These are phyloP conservation scores for Vitis riparia DNA, from an alignment of 164 flowering plant species.

Conservation along the genomic window DNA sequence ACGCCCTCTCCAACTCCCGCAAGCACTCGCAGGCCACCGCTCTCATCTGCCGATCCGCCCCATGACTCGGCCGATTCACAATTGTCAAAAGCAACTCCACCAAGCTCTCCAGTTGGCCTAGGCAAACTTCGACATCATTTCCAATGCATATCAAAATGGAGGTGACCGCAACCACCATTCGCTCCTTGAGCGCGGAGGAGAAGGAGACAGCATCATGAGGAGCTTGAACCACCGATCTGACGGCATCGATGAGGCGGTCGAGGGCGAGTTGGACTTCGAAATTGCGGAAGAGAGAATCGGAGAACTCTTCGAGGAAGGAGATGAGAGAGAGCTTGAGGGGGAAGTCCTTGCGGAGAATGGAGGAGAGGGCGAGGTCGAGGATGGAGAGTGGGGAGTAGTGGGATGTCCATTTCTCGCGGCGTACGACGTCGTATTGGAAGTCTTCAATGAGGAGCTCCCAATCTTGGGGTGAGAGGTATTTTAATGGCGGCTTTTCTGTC, in stretches of 20 bases:
- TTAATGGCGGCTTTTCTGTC: slow-evolving; percentile 23
- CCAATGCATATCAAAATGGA: slow-evolving; percentile 47
- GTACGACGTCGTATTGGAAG: slow-evolving; percentile 58
- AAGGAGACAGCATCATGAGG: slow-evolving; percentile 47
- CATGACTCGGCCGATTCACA: slow-evolving; percentile 78
- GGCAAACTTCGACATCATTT: neutral
- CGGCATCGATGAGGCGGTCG: slow-evolving; percentile 53
- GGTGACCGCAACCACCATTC: slow-evolving; percentile 58
- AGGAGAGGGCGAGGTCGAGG: slow-evolving; percentile 57
- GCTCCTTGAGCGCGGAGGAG: slow-evolving; percentile 62
- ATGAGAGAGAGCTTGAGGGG: slow-evolving; percentile 53
- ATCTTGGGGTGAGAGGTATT: slow-evolving; percentile 57
- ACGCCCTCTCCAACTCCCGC: slow-evolving; percentile 71
- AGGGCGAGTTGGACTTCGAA: slow-evolving; percentile 18
- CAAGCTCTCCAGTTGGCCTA: slow-evolving; percentile 31
- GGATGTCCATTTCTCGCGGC: slow-evolving; percentile 42
- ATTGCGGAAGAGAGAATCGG: slow-evolving; percentile 11
- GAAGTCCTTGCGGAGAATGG: slow-evolving; percentile 55
- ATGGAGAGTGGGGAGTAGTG: slow-evolving; percentile 32
- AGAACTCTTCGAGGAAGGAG: slow-evolving; percentile 61
- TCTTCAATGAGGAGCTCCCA: slow-evolving; percentile 85
- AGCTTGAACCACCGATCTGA: slow-evolving; percentile 56
- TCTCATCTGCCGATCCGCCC: slow-evolving; percentile 79
- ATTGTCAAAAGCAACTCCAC: slow-evolving; percentile 63
- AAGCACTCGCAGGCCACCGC: slow-evolving; percentile 84